Evolutionary conservation across 2,329 filamentous ascomycete species (phyloP).

Genomic region (Delphinella strobiligena): DNA sequence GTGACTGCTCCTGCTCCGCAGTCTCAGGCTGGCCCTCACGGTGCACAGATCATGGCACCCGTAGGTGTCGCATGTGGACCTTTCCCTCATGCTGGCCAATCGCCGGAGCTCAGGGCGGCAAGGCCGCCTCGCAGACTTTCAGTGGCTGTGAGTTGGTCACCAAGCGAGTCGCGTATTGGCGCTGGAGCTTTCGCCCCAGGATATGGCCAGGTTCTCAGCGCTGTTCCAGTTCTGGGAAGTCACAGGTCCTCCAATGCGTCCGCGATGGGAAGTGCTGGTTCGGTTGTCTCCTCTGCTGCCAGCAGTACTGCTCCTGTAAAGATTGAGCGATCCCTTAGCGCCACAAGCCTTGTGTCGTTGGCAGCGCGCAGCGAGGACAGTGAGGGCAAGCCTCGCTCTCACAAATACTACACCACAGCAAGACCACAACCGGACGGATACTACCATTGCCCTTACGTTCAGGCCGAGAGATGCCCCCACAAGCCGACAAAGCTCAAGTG

Average conservation of each 20-base stretch:
- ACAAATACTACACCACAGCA: constrained; percentile 56
- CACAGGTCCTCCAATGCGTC: neutral
- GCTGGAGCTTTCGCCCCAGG: no score
- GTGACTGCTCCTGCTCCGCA: neutral
- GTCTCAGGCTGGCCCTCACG: no score
- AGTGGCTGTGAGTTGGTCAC: neutral
- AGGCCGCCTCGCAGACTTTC: neutral
- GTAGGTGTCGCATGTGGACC: no score
- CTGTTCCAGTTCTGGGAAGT: neutral
- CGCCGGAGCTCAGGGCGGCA: neutral
- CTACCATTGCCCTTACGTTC: constrained; percentile 86
- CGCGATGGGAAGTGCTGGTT: neutral
- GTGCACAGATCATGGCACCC: no score
- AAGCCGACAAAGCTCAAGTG: constrained; percentile 94
- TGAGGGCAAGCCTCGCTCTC: constrained; percentile 31
- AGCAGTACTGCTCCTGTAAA: constrained; percentile 1
- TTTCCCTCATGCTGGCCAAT: no score
- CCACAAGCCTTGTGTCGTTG: constrained; percentile 1
- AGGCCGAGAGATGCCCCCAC: constrained; percentile 66
- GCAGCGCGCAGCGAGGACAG: constrained; percentile 8
- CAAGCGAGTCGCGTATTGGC: no score
- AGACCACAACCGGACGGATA: constrained; percentile 59
- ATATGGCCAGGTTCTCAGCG: neutral
- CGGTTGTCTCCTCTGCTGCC: neutral
- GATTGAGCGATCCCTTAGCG: constrained; percentile 1